Base-by-base conservation (phyloP, 805 yeast species). In the Wickerhamomyces bovis region DNA sequence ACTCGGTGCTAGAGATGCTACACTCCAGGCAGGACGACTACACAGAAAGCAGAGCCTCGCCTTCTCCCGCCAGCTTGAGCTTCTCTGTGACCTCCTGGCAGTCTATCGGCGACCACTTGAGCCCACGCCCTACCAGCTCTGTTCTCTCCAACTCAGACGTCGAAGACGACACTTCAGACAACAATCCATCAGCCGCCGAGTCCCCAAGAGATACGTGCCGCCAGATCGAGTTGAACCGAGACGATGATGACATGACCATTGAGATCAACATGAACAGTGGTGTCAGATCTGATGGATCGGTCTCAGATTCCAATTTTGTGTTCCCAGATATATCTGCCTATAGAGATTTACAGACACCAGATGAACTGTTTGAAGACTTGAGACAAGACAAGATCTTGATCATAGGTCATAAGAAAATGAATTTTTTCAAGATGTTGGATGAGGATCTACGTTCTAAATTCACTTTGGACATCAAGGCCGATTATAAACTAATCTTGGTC, bases 71-170 rank as follows among this genome's bases (percentile, higher is more conserved):
- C 13, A 13, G 45, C 23, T 36, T 52, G 22, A 56, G 44, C n/a
- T 61, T 51, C 65, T 62, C 56, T 8, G 36, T 50, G 9, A 46
- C 52, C 3, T 54, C 64, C 15, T 58, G 62, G 61, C 62, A 57
- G 30, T 45, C 60, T 1, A 41, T 60, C 36, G 44, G 51, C 1
- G 51, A 50, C 22, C 39, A 41, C 16, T 33, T 53, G 15, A 46
- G 51, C 2, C 49, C 60, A 12, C 48, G 64, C 38, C 63, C 64
- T 12, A 58, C 60, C 1, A 57, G 62, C 39, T 60, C 64, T 3
- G 64, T 60, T 0, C 43, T 60, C 6, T 60, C 64, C 3, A 50
- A 55, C 6, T 56, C 60, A 11, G 64, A 60, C 38, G 56, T 57
- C 1, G 62, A 58, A 31, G 64, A 60, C n/a, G 60, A 58, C n/a